Percentiles rank a stretch among this genome's conserved stretches.
Conservation (phyloP, 2,329 filamentous ascomycete species). For the Aureobasidium mangrovei region DNA sequence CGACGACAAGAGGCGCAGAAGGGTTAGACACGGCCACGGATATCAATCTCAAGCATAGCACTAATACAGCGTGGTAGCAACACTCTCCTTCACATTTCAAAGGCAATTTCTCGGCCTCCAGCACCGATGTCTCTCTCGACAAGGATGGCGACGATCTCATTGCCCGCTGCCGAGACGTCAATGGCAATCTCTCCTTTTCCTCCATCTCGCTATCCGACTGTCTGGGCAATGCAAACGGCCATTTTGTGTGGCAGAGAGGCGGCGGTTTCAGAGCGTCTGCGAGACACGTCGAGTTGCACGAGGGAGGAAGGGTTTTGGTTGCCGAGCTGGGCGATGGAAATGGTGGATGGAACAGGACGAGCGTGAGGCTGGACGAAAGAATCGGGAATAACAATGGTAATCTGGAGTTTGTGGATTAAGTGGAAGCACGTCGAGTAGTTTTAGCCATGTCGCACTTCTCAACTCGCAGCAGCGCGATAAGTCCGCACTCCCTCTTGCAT, state of each 20-base stretch:
- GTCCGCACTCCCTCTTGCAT: too few relatives aligned
- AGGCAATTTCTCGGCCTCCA: constrained; percentile 31
- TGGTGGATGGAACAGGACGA: constrained; percentile 24
- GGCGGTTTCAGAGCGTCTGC: constrained; percentile 30
- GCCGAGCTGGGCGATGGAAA: constrained; percentile 27
- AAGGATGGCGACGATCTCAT: constrained; percentile 27
- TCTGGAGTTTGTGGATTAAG: constrained; percentile 22
- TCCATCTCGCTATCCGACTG: constrained; percentile 30
- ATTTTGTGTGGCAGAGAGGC: constrained; percentile 27
- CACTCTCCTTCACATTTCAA: constrained; percentile 3
- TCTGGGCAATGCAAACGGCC: constrained; percentile 30
- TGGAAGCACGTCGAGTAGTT: too few relatives aligned
- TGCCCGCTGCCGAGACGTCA: constrained; percentile 26
- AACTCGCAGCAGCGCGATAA: too few relatives aligned
- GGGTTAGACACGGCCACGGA: not conserved
- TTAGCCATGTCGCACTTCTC: too few relatives aligned
- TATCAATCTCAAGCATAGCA: constrained; percentile 4
- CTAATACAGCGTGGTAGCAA: not conserved
- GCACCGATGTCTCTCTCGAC: constrained; percentile 28
- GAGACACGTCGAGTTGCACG: constrained; percentile 24
- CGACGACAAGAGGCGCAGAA: not conserved
- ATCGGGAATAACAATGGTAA: constrained; percentile 32
- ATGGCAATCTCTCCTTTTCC: constrained; percentile 26
- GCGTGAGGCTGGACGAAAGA: constrained; percentile 30
- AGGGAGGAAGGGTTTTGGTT: constrained; percentile 27